Conservation (phyloP, 1,284 basidiomycete genomes). For the Mrakiaceae sp. region DNA sequence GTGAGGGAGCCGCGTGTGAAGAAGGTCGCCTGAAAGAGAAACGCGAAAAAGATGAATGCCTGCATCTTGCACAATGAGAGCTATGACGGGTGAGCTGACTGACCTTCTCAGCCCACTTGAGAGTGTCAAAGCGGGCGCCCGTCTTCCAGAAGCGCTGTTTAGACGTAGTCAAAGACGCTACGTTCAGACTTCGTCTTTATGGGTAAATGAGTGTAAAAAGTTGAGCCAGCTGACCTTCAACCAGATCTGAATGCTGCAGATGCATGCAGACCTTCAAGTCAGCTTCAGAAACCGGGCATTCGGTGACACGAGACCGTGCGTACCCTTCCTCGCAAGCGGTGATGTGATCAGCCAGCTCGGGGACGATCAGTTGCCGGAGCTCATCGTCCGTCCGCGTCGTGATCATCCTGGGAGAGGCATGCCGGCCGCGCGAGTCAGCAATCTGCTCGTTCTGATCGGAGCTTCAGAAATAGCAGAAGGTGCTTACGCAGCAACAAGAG, state of each 20-base stretch:
- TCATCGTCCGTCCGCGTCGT: constrained; percentile 89
- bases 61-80: not conserved
- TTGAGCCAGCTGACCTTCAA: constrained; percentile 31
- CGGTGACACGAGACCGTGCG: not conserved
- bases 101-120: constrained; percentile 85
- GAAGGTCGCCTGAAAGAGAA: constrained; percentile 47
- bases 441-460: no score
- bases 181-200: no score
- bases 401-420: constrained; percentile 35
- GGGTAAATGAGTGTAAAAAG: no score
- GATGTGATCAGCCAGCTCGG: constrained; percentile 72
- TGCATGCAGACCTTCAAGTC: not conserved
- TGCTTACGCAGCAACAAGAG: constrained; percentile 54
- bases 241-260: constrained; percentile 53
- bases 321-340: constrained; percentile 75
- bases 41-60: constrained; percentile 27
- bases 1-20: constrained; percentile 92
- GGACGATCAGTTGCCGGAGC: constrained; percentile 62
- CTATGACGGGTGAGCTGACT: constrained; percentile 17
- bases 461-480: not conserved
- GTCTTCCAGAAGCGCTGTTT: constrained; percentile 59
- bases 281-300: not conserved
- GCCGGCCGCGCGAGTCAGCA: no score
- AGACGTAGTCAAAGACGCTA: no score
- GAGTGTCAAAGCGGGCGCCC: constrained; percentile 85